Percentiles rank a stretch among this genome's conserved stretches.
Evolutionary conservation across 2,329 filamentous ascomycete species (phyloP).

Genomic region (Phaeosphaeriaceae sp.): DNA sequence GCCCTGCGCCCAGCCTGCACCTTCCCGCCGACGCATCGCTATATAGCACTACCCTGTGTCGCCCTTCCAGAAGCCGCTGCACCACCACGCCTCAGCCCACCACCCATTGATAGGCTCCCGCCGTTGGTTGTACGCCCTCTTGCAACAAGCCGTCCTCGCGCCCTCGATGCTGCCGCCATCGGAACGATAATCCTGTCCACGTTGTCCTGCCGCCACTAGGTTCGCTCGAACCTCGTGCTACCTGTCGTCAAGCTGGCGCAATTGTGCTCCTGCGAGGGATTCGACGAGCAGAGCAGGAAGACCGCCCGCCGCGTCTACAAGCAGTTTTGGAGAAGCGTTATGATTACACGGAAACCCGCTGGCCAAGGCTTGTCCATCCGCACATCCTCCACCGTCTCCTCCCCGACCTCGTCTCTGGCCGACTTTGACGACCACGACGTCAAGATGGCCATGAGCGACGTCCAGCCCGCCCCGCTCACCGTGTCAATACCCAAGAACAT

Average conservation of each 20-base stretch:
- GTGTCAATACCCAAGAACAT: conserved; percentile 56
- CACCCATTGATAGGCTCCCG: conserved; percentile 9
- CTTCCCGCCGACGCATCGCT: conserved; percentile 4
- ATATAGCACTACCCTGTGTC: conserved; percentile 26
- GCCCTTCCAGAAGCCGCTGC: conserved; percentile 42
- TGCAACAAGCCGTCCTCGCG: conserved; percentile 9
- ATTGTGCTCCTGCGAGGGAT: conserved; percentile 43
- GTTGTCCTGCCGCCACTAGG: conserved; percentile 34
- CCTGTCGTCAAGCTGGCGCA: conserved; percentile 48
- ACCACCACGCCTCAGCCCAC: conserved; percentile 27
- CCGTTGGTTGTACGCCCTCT: conserved; percentile 9
- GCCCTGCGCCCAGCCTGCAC: conserved; percentile 11
- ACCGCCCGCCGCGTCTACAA: conserved; percentile 46
- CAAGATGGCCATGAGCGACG: conserved; percentile 58
- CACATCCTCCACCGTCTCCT: conserved; percentile 44
- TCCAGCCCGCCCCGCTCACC: conserved; percentile 54
- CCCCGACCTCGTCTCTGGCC: conserved; percentile 39
- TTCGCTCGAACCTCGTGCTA: conserved; percentile 45
- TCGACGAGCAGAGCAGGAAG: conserved; percentile 41
- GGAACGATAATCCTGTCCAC: conserved; percentile 28
- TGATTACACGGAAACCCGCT: conserved; percentile 42
- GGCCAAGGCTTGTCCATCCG: conserved; percentile 38
- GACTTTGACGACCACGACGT: conserved; percentile 55
- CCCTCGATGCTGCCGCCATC: conserved; percentile 39
- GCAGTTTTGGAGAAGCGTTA: conserved; percentile 48